Conservation (phyloP, 306 rosid genomes). For the Castanopsis chinensis region DNA sequence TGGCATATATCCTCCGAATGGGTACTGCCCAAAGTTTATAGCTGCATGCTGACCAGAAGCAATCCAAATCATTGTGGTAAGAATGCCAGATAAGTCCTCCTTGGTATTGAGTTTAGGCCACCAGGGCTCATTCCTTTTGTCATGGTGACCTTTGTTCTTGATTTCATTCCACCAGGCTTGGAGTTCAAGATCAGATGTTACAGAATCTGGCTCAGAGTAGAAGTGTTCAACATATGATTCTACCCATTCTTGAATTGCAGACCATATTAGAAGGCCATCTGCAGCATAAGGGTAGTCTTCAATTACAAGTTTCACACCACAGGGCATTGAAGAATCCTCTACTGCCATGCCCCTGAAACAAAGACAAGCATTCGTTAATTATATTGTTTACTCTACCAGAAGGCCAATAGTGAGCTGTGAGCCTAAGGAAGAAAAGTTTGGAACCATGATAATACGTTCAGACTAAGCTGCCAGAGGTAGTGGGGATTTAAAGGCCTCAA, state of each 20-base stretch:
- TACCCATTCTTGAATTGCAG: conserved; percentile 93
- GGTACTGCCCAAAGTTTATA: conserved; percentile 93
- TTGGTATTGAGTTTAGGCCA: conserved; percentile 81
- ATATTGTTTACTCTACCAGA: background rate
- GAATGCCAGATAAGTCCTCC: conserved; percentile 67
- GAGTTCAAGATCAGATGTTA: conserved; percentile 70
- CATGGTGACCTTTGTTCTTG: conserved; percentile 74
- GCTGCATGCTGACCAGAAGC: conserved; percentile 98
- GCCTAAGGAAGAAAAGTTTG: background rate
- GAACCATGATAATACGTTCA: background rate
- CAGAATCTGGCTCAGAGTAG: conserved; percentile 61
- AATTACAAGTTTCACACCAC: conserved; percentile 75
- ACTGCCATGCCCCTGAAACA: conserved; percentile 88
- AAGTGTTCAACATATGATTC: conserved; percentile 66
- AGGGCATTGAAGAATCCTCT: conserved; percentile 71
- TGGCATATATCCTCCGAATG: conserved; percentile 93
- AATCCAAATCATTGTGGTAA: conserved; percentile 78
- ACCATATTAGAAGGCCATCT: conserved; percentile 91
- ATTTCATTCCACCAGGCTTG: conserved; percentile 94
- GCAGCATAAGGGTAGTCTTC: conserved; percentile 97
- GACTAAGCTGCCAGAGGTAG: background rate
- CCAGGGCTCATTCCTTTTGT: conserved; percentile 84
- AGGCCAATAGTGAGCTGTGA: background rate
- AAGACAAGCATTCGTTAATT: background rate
- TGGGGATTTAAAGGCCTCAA: background rate